A percentile compares a stretch with the other conserved stretches of the same genome.
These are phyloP conservation scores for Penicillium taxi DNA, from an alignment of 495 filamentous ascomycete species.

Conservation along the genomic window DNA sequence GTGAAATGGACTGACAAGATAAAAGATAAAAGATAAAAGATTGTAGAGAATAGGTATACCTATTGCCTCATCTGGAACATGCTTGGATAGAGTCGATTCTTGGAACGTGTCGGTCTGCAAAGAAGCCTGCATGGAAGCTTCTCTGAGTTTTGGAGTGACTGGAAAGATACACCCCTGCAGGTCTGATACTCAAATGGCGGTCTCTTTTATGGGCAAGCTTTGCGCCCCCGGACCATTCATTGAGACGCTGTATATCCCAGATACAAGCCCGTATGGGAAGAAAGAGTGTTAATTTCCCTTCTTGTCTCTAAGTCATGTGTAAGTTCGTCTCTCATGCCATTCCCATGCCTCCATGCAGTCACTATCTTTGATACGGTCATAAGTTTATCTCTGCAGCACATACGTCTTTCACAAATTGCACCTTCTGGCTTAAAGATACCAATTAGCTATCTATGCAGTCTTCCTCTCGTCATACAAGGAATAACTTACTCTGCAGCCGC, in stretches of 20 bases:
- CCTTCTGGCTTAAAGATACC: slow-evolving; percentile 9
- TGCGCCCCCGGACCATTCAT: too few relatives aligned
- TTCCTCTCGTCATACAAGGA: slow-evolving; percentile 29
- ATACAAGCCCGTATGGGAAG: too few relatives aligned
- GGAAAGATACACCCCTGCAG: slow-evolving; percentile 1
- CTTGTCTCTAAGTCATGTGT: too few relatives aligned
- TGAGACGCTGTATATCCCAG: too few relatives aligned
- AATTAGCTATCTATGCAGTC: slow-evolving; percentile 19
- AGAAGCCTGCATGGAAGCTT: slow-evolving; percentile 37
- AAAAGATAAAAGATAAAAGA: too few relatives aligned
- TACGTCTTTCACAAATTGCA: slow-evolving; percentile 7
- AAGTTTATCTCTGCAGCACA: slow-evolving; percentile 16
- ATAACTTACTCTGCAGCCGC: slow-evolving; percentile 27
- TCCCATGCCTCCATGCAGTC: not conserved
- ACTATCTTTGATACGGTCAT: slow-evolving; percentile 12
- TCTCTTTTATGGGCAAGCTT: too few relatives aligned
- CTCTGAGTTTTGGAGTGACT: slow-evolving; percentile 16
- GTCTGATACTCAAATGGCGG: slow-evolving; percentile 9
- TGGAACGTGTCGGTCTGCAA: slow-evolving; percentile 24
- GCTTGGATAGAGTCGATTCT: slow-evolving; percentile 7
- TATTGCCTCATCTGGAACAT: too few relatives aligned
- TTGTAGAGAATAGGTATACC: too few relatives aligned
- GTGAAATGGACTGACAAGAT: slow-evolving; percentile 7
- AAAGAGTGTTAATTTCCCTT: too few relatives aligned
- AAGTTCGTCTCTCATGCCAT: too few relatives aligned